phyloP scores from a whole-genome alignment of 2,329 filamentous ascomycete genomes.

The Sporothrix brunneoviolacea region DNA sequence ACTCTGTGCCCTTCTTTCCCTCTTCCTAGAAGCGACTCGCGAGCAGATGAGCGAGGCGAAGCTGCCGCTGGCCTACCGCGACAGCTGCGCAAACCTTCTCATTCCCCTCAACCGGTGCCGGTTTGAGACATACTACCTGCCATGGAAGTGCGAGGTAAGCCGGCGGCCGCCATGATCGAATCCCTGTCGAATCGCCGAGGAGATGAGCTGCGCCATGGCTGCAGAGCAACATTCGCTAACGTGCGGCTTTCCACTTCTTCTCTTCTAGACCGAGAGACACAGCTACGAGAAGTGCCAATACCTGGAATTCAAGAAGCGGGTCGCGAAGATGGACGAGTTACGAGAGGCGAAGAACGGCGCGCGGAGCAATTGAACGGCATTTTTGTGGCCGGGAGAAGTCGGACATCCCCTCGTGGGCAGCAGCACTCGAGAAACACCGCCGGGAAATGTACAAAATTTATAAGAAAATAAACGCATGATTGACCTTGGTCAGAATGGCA shows the following conservation, averaged over 20 bases:
- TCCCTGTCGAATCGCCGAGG: too few relatives aligned
- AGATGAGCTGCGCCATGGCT: too few relatives aligned
- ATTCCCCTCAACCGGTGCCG: slow-evolving; percentile 96
- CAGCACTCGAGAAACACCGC: too few relatives aligned
- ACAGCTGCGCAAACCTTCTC: slow-evolving; percentile 89
- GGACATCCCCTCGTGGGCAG: too few relatives aligned
- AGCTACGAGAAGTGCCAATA: slow-evolving; percentile 99
- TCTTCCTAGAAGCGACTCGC: slow-evolving; percentile 62
- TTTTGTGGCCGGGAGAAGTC: too few relatives aligned
- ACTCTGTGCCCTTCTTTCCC: too few relatives aligned
- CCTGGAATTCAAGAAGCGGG: slow-evolving; percentile 95
- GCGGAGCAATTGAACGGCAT: slow-evolving; percentile 64
- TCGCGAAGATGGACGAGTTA: slow-evolving; percentile 97
- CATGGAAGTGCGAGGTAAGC: slow-evolving; percentile 94
- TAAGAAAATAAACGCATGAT: too few relatives aligned
- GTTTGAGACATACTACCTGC: slow-evolving; percentile 83
- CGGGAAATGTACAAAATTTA: too few relatives aligned
- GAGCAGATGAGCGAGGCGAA: slow-evolving; percentile 91
- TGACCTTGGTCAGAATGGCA: too few relatives aligned
- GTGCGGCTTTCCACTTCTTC: not conserved
- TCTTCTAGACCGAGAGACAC: slow-evolving; percentile 78
- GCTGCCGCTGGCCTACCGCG: slow-evolving; percentile 84
- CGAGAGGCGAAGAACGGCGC: slow-evolving; percentile 75
- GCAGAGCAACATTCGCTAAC: not conserved
- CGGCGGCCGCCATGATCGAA: too few relatives aligned